These are phyloP conservation scores for Diatrype stigma DNA, from an alignment of 2,329 filamentous ascomycete species.

Conservation along the genomic window DNA sequence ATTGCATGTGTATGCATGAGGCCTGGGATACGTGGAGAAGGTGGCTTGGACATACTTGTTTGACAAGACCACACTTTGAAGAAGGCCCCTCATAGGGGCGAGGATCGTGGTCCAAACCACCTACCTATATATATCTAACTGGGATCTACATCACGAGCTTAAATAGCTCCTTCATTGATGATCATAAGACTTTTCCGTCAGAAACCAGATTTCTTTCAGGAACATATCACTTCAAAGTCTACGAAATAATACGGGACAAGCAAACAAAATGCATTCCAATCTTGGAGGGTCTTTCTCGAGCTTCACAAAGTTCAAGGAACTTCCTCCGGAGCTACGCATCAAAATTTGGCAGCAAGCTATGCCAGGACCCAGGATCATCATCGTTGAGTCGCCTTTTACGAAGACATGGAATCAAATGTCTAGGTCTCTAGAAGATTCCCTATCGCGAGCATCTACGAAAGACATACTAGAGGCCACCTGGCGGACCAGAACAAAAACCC, in stretches of 20 bases:
- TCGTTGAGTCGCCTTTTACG: constrained; percentile 22
- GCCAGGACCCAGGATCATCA: constrained; percentile 24
- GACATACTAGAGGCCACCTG: constrained; percentile 16
- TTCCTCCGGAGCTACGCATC: constrained; percentile 29
- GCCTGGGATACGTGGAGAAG: not conserved
- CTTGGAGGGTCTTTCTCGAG: constrained; percentile 7
- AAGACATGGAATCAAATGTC: constrained; percentile 6
- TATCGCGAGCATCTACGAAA: constrained; percentile 10
- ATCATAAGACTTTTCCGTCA: constrained; percentile 14
- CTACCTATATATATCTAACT: constrained; percentile 19
- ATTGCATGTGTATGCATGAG: not conserved
- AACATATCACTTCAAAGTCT: constrained; percentile 23
- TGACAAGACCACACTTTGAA: not conserved
- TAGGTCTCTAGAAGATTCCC: constrained; percentile 22
- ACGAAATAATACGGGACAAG: constrained; percentile 8
- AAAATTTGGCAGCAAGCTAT: constrained; percentile 30
- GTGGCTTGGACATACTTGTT: not conserved
- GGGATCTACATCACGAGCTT: constrained; percentile 15
- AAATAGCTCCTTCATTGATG: constrained; percentile 11
- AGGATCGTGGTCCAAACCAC: constrained; percentile 5
- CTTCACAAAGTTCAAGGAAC: constrained; percentile 25
- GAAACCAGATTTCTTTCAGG: constrained; percentile 14
- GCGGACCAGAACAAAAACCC: constrained; percentile 26
- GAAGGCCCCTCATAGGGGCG: not conserved
- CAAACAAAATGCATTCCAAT: constrained; percentile 6